These are phyloP conservation scores for Beauveria rudraprayagi DNA, from an alignment of 2,329 filamentous ascomycete genomes.

Conservation along the genomic window DNA sequence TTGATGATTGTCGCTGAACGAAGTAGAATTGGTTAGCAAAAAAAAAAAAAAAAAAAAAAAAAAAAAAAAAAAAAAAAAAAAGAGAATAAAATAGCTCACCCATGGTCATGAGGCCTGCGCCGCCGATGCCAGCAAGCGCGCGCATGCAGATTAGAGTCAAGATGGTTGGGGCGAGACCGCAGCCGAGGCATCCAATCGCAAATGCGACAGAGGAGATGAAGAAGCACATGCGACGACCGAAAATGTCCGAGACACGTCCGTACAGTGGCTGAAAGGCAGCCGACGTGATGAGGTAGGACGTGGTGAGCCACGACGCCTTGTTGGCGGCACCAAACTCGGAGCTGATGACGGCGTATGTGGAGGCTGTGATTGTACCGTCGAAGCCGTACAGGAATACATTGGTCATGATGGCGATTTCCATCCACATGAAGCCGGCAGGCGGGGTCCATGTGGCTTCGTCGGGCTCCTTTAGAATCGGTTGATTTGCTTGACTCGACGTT, in stretches of 20 bases:
- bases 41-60: neutral
- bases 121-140: constrained; percentile 60
- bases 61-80: neutral
- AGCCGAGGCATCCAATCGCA: constrained; percentile 55
- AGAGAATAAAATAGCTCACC: constrained; percentile 31
- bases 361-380: constrained; percentile 65
- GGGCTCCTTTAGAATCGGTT: neutral
- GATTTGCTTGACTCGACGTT: neutral
- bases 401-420: constrained; percentile 53
- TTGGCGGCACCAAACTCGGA: constrained; percentile 68
- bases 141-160: constrained; percentile 55
- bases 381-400: constrained; percentile 61
- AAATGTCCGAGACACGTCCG: constrained; percentile 61
- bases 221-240: constrained; percentile 56
- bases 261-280: constrained; percentile 67
- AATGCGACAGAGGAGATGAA: constrained; percentile 57
- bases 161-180: constrained; percentile 51
- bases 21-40: neutral
- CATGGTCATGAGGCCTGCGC: constrained; percentile 63
- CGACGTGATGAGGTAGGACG: constrained; percentile 62
- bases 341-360: constrained; percentile 65
- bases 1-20: constrained; percentile 40
- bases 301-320: constrained; percentile 67
- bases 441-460: constrained; percentile 34
- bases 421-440: constrained; percentile 46